These are phyloP conservation scores for Cylindrotheca fusiformis DNA, from an alignment of 108 stramenopile species.

Conservation along the genomic window DNA sequence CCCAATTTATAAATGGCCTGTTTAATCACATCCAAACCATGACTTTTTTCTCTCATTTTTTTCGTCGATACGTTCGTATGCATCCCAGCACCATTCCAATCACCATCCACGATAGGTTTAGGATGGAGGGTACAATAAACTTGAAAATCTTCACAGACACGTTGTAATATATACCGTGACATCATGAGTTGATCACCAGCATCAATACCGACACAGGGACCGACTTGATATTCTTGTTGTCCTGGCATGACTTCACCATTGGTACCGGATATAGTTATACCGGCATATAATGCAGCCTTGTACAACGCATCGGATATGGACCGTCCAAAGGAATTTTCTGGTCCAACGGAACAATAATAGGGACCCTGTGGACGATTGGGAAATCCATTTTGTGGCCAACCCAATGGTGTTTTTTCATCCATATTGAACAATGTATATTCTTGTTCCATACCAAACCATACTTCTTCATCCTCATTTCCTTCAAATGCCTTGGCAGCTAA, in stretches of 20 bases:
- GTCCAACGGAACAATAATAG: conserved; percentile 96
- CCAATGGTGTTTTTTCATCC: conserved; percentile 88
- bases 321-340: conserved; percentile 94
- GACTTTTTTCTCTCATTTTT: conserved; percentile 91
- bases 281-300: conserved; percentile 95
- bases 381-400: conserved; percentile 93
- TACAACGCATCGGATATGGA: conserved; percentile 91
- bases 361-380: conserved; percentile 90
- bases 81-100: conserved; percentile 99
- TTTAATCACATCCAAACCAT: conserved; percentile 92
- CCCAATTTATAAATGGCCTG: conserved; percentile 96
- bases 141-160: conserved; percentile 97
- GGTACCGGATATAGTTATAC: conserved; percentile 92
- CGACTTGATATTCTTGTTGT: conserved; percentile 98
- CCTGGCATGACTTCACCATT: conserved; percentile 99
- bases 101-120: conserved; percentile 96
- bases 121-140: conserved; percentile 96
- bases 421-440: conserved; percentile 98
- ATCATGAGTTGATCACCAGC: conserved; percentile 97
- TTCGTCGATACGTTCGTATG: conserved; percentile 98
- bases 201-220: conserved; percentile 97
- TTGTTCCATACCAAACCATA: conserved; percentile 97
- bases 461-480: conserved; percentile 72
- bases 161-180: conserved; percentile 94
- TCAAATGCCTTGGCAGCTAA: conserved; percentile 78